Evolutionary conservation across 2,329 filamentous ascomycete genomes (phyloP).

Genomic region (Uncinocarpus reesii): DNA sequence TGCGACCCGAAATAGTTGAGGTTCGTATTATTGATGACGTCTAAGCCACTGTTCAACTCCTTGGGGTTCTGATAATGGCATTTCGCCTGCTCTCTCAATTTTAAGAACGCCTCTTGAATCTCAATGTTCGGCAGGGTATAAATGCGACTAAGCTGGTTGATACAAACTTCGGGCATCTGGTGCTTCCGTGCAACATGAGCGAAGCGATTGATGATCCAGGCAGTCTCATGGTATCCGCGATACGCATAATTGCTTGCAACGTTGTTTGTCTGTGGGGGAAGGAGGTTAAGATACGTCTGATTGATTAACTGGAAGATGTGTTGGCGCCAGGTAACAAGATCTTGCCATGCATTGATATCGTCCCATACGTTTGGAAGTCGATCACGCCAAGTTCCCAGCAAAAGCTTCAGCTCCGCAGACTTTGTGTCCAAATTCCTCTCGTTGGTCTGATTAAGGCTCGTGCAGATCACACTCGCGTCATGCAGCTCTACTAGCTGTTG

Average conservation of each 20-base stretch:
- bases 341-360: conserved; percentile 98
- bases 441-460: conserved; percentile 76
- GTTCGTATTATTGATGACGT: conserved; percentile 99
- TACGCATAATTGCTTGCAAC: conserved; percentile 89
- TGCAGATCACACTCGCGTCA: conserved; percentile 92
- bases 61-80: conserved; percentile 95
- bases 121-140: conserved; percentile 99
- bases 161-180: conserved; percentile 91
- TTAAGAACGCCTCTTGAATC: conserved; percentile 97
- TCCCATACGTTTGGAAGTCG: conserved; percentile 96
- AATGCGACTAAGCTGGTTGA: conserved; percentile 90
- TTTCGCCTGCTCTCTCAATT: conserved; percentile 95
- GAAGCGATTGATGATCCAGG: conserved; percentile 99
- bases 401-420: conserved; percentile 86
- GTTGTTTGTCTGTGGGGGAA: conserved; percentile 70
- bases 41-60: conserved; percentile 81
- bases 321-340: conserved; percentile 97
- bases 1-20: conserved; percentile 93
- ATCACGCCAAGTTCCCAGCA: conserved; percentile 91
- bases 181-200: conserved; percentile 97
- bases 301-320: conserved; percentile 99
- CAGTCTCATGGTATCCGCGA: conserved; percentile 93
- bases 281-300: conserved; percentile 73
- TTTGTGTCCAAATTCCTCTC: conserved; percentile 81
- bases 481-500: conserved; percentile 95